These are phyloP conservation scores for Xylaria flabelliformis DNA, from an alignment of 495 filamentous ascomycete genomes.

Conservation along the genomic window DNA sequence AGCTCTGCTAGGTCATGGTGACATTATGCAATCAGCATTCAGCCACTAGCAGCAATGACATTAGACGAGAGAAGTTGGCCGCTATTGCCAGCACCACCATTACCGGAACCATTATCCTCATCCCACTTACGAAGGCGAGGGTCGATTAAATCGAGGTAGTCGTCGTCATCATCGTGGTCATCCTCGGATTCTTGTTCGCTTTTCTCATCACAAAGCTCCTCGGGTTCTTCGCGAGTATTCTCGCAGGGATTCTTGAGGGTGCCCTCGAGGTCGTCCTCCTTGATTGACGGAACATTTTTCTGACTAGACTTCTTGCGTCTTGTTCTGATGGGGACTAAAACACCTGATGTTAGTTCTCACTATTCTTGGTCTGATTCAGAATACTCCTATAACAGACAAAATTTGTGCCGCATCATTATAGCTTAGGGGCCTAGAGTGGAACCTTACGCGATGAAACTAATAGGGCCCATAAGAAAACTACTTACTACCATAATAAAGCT, in stretches of 20 bases:
- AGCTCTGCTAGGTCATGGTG: background rate
- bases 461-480: background rate
- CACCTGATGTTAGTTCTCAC: background rate
- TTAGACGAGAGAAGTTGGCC: conserved; percentile 12
- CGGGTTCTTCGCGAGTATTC: background rate
- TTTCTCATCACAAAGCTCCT: background rate
- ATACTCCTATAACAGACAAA: background rate
- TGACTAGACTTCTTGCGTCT: background rate
- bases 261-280: background rate
- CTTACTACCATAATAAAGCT: background rate
- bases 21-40: background rate
- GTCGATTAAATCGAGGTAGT: background rate
- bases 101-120: background rate
- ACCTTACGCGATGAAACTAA: background rate
- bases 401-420: background rate
- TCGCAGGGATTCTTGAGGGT: background rate
- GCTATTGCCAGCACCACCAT: background rate
- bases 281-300: background rate
- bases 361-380: background rate
- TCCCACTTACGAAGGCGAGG: conserved; percentile 7
- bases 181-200: background rate
- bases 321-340: background rate
- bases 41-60: conserved; percentile 3
- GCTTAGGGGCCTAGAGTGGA: too few relatives aligned
- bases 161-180: background rate